A percentile compares a stretch with the other conserved stretches of the same genome.
Evolutionary conservation across 2,329 filamentous ascomycete species (phyloP).

Genomic region (Leptographium procerum): DNA sequence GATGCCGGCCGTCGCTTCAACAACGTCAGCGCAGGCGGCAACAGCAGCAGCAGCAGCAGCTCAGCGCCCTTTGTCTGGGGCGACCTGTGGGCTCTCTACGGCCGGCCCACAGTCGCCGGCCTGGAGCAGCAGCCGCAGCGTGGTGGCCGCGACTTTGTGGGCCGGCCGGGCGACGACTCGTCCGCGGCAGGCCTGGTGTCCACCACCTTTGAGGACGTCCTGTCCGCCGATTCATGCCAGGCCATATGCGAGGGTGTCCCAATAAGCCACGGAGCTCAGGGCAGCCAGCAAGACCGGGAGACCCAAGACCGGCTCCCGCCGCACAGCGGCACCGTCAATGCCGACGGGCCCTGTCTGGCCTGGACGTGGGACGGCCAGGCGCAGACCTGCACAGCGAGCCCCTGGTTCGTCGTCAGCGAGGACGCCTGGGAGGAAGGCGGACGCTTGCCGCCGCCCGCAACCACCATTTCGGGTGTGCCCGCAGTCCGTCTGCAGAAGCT

Average conservation of each 20-base stretch:
- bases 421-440: not conserved
- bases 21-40: constrained; percentile 9
- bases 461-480: constrained; percentile 28
- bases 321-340: not conserved
- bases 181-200: constrained; percentile 22
- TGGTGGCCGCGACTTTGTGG: constrained; percentile 36
- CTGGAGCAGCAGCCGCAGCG: constrained; percentile 25
- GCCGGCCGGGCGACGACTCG: constrained; percentile 29
- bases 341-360: constrained; percentile 29
- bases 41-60: constrained; percentile 8
- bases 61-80: constrained; percentile 29
- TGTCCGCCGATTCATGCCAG: constrained; percentile 30
- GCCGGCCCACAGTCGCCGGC: constrained; percentile 25
- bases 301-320: constrained; percentile 1
- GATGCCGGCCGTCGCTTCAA: constrained; percentile 28
- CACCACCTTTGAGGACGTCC: constrained; percentile 17
- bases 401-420: constrained; percentile 38
- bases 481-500: constrained; percentile 11
- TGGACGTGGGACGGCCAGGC: constrained; percentile 36
- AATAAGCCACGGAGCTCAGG: not conserved
- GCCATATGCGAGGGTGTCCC: constrained; percentile 27
- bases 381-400: constrained; percentile 31
- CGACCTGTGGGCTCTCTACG: constrained; percentile 38
- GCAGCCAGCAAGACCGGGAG: not conserved
- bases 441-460: not conserved